phyloP scores from a whole-genome alignment of 1,284 basidiomycete species.

The Ceratorhiza oryzae-sativae region DNA sequence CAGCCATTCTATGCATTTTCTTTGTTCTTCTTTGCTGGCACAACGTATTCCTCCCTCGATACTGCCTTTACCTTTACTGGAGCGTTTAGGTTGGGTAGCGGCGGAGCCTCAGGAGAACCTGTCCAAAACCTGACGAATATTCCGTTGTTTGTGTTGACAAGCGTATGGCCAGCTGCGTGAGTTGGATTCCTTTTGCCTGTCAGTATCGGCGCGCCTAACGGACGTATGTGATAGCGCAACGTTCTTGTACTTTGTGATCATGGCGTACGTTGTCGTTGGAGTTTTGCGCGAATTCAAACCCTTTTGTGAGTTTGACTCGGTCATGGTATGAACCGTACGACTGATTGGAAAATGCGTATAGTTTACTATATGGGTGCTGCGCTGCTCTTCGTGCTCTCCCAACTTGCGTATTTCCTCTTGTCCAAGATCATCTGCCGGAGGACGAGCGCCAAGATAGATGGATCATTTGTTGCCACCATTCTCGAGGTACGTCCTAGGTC shows the following conservation, averaged over 20 bases:
- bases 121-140: slow-evolving; percentile 65
- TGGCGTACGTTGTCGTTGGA: slow-evolving; percentile 76
- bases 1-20: slow-evolving; percentile 71
- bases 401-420: slow-evolving; percentile 80
- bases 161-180: slow-evolving; percentile 83
- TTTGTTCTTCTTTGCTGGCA: slow-evolving; percentile 69
- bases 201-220: neutral
- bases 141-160: slow-evolving; percentile 78
- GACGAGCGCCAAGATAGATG: slow-evolving; percentile 72
- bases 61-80: slow-evolving; percentile 68
- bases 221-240: slow-evolving; percentile 59
- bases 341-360: neutral
- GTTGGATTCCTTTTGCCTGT: slow-evolving; percentile 48
- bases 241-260: slow-evolving; percentile 69
- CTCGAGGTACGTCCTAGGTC: slow-evolving; percentile 55
- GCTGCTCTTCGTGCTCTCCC: slow-evolving; percentile 72
- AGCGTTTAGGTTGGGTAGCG: slow-evolving; percentile 53
- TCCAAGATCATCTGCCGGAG: slow-evolving; percentile 75
- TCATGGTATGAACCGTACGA: neutral
- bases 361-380: slow-evolving; percentile 70
- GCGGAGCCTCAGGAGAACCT: slow-evolving; percentile 52
- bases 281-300: slow-evolving; percentile 76
- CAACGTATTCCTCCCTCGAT: slow-evolving; percentile 81
- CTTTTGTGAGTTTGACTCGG: slow-evolving; percentile 56
- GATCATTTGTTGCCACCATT: slow-evolving; percentile 79